These are phyloP conservation scores for Theobroma cacao DNA, from an alignment of 345 rosid species.

Conservation along the genomic window DNA sequence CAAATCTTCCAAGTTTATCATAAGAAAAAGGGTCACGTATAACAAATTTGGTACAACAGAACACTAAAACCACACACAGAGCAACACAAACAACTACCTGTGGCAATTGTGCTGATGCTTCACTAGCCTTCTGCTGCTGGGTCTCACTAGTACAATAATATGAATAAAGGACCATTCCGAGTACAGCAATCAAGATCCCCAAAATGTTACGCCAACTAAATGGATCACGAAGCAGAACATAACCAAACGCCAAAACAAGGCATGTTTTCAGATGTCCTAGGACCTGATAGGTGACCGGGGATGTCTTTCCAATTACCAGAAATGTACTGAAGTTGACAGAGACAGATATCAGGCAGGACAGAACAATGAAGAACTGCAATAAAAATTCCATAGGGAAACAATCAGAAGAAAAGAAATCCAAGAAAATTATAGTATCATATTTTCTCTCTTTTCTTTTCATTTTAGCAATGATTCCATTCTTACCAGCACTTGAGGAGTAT, in stretches of 20 bases:
- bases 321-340: conserved; percentile 99
- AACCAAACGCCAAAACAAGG: conserved; percentile 95
- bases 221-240: conserved; percentile 84
- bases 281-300: conserved; percentile 99
- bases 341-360: conserved; percentile 97
- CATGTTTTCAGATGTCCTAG: conserved; percentile 99
- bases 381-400: conserved; percentile 19
- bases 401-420: conserved; percentile 12
- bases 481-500: conserved; percentile 97
- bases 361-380: conserved; percentile 97
- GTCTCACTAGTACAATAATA: conserved; percentile 68
- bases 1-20: conserved; percentile 1
- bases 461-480: conserved; percentile 25
- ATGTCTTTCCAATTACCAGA: conserved; percentile 97
- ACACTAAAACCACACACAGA: background rate
- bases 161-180: conserved; percentile 96
- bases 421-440: background rate
- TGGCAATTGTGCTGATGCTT: conserved; percentile 55
- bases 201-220: conserved; percentile 96
- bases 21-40: background rate
- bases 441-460: background rate
- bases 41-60: background rate
- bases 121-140: conserved; percentile 90
- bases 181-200: conserved; percentile 85
- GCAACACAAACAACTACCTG: conserved; percentile 45